Conservation (phyloP, 2,329 filamentous ascomycete genomes). For the Fusarium sp. region DNA sequence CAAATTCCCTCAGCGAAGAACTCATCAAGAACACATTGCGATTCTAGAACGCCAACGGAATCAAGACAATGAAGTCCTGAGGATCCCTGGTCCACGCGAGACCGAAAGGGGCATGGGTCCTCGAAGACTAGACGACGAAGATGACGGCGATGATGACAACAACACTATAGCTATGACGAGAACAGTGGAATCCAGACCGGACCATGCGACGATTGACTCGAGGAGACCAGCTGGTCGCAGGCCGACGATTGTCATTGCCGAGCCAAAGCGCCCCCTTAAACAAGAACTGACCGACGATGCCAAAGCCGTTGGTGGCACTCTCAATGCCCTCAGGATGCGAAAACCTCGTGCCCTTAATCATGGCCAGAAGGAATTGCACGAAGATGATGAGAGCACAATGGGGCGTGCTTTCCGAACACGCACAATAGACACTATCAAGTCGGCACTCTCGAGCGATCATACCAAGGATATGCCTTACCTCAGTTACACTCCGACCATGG, state of each 20-base stretch:
- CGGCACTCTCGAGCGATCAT: slow-evolving; percentile 67
- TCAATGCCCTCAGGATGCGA: slow-evolving; percentile 60
- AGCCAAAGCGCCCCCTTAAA: slow-evolving; percentile 62
- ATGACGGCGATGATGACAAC: slow-evolving; percentile 55
- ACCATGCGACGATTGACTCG: slow-evolving; percentile 40
- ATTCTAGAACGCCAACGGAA: slow-evolving; percentile 89
- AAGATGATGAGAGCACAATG: slow-evolving; percentile 51
- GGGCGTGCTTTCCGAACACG: slow-evolving; percentile 55
- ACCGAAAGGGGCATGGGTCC: slow-evolving; percentile 86
- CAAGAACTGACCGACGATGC: slow-evolving; percentile 59
- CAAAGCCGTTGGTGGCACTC: slow-evolving; percentile 56
- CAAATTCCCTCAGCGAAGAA: slow-evolving; percentile 59
- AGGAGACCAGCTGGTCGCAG: slow-evolving; percentile 55
- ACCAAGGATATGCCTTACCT: slow-evolving; percentile 84
- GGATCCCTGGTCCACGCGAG: slow-evolving; percentile 92
- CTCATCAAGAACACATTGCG: slow-evolving; percentile 84
- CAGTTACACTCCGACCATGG: slow-evolving; percentile 92
- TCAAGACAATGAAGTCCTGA: slow-evolving; percentile 78
- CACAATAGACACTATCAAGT: slow-evolving; percentile 71
- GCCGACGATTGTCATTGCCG: slow-evolving; percentile 75
- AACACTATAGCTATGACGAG: slow-evolving; percentile 49
- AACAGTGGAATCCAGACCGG: slow-evolving; percentile 47
- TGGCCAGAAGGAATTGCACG: slow-evolving; percentile 56
- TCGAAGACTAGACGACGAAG: slow-evolving; percentile 60
- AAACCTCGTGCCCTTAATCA: slow-evolving; percentile 58